Conservation (phyloP, 1,284 basidiomycete genomes). For the Heterobasidion parviporum region DNA sequence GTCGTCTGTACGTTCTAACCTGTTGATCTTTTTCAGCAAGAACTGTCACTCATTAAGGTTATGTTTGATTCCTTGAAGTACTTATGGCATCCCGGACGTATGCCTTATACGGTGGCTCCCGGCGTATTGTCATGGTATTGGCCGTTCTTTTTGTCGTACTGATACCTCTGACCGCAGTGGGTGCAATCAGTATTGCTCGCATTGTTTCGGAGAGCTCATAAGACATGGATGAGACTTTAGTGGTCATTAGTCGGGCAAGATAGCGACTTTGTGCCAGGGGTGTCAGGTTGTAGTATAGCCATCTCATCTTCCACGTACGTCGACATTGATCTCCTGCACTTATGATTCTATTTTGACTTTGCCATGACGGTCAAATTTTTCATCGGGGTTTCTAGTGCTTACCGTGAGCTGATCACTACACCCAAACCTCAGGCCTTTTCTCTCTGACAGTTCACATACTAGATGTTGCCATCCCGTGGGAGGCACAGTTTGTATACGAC, state of each 20-base stretch:
- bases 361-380: neutral
- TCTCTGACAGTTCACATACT: no score
- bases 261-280: neutral
- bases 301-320: neutral
- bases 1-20: neutral
- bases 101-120: neutral
- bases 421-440: no score
- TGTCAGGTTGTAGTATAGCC: neutral
- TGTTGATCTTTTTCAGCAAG: no score
- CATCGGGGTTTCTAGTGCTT: neutral
- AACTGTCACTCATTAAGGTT: no score
- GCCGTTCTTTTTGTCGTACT: neutral
- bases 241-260: neutral
- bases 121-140: neutral
- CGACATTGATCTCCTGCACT: neutral
- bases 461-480: no score
- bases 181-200: neutral
- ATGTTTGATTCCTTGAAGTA: no score
- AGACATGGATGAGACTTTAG: neutral
- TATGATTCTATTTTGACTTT: neutral
- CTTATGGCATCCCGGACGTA: neutral
- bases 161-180: neutral
- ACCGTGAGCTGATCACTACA: neutral
- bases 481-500: no score
- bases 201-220: neutral